These are phyloP conservation scores for Zasmidium angulare DNA, from an alignment of 2,329 filamentous ascomycete genomes.

Conservation along the genomic window DNA sequence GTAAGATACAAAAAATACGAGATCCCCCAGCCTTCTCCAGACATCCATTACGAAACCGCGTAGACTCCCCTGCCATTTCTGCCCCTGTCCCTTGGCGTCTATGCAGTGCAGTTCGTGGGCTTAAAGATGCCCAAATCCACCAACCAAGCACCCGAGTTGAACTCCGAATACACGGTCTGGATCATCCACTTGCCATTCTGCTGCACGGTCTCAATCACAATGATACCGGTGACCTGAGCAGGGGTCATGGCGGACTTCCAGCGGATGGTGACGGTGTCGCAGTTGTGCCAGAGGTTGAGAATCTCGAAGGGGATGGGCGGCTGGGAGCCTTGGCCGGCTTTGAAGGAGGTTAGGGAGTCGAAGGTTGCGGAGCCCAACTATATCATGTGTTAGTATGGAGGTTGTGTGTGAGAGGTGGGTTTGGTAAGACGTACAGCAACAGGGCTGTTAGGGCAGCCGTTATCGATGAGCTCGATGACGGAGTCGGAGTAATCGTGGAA, in stretches of 20 bases:
- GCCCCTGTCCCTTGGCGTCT: background rate
- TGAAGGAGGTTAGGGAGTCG: conserved; percentile 25
- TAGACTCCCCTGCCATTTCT: too few relatives aligned
- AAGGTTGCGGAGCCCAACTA: conserved; percentile 31
- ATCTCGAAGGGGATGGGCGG: conserved; percentile 32
- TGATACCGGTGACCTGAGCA: conserved; percentile 31
- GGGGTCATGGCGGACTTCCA: conserved; percentile 29
- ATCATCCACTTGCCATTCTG: conserved; percentile 29
- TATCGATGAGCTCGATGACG: conserved; percentile 37
- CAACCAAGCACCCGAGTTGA: conserved; percentile 38
- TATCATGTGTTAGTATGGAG: conserved; percentile 1
- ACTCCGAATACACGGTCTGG: conserved; percentile 35
- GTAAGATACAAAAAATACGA: background rate
- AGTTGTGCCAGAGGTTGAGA: conserved; percentile 34
- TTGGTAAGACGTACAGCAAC: conserved; percentile 20
- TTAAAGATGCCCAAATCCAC: conserved; percentile 33
- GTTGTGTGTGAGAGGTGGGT: background rate
- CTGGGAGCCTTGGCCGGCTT: conserved; percentile 28
- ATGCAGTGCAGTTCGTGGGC: conserved; percentile 27
- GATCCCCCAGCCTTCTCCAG: too few relatives aligned
- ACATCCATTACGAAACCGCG: too few relatives aligned
- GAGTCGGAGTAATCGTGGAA: conserved; percentile 37
- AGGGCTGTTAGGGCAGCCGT: conserved; percentile 29
- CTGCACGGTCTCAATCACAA: conserved; percentile 30
- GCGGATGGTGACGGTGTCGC: conserved; percentile 32